Evolutionary conservation across 495 filamentous ascomycete species (phyloP).

Genomic region (Penicillium canescens): DNA sequence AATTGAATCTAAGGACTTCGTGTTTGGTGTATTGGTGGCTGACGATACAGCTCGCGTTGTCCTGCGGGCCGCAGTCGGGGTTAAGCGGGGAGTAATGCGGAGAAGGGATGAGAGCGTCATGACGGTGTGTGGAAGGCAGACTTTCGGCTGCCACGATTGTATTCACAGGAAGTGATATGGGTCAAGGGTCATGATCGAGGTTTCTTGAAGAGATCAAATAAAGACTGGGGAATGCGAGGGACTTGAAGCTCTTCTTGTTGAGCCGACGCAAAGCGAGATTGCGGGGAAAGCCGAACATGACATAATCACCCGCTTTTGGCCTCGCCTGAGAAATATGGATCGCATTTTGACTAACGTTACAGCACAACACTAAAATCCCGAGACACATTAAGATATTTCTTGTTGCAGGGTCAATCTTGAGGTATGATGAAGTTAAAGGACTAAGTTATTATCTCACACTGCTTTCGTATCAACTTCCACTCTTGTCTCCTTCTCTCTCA

Average conservation of each 20-base stretch:
- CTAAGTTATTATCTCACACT: no score
- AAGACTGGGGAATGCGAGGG: conserved; percentile 11
- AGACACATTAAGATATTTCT: no score
- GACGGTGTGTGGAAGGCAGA: conserved; percentile 13
- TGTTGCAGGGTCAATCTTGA: no score
- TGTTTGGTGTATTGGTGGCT: conserved; percentile 20
- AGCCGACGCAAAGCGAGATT: conserved; percentile 49
- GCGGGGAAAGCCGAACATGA: conserved; percentile 39
- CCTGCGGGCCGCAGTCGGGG: conserved; percentile 34
- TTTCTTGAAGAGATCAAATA: conserved; percentile 6
- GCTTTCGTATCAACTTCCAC: not conserved
- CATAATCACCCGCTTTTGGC: conserved; percentile 13
- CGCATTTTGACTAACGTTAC: no score
- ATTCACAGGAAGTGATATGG: conserved; percentile 1
- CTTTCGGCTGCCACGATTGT: conserved; percentile 5
- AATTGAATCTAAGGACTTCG: conserved; percentile 71
- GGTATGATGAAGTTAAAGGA: no score
- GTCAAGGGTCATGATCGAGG: conserved; percentile 23
- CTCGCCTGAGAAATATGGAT: not conserved
- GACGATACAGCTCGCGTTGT: conserved; percentile 39
- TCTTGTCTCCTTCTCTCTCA: conserved; percentile 19
- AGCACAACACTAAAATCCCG: no score
- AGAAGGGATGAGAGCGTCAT: conserved; percentile 50
- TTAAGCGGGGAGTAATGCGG: conserved; percentile 45
- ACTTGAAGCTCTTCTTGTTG: conserved; percentile 15